These are phyloP conservation scores for Verbascum thapsus DNA, from an alignment of 257 asterid genomes.

Conservation along the genomic window DNA sequence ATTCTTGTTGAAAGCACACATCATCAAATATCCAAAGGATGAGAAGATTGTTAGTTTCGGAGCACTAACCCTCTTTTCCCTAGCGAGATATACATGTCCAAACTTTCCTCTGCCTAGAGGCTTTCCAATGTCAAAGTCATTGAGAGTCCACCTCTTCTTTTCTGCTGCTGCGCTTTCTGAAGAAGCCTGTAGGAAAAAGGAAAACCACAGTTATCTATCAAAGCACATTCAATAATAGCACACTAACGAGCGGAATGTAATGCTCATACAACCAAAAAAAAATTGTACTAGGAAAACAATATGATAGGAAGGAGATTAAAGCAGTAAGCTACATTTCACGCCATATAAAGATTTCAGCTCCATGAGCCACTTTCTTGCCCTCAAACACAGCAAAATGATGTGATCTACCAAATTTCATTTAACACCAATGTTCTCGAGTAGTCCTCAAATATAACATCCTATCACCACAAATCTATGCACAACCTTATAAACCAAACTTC, in stretches of 20 bases:
- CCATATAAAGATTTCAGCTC: background rate
- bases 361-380: background rate
- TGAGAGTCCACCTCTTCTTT: conserved; percentile 75
- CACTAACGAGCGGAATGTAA: background rate
- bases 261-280: background rate
- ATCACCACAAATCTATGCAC: background rate
- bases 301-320: background rate
- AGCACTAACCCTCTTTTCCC: conserved; percentile 73
- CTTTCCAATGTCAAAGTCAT: conserved; percentile 83
- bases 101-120: conserved; percentile 94
- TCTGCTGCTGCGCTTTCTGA: conserved; percentile 54
- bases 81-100: conserved; percentile 87
- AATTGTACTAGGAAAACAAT: background rate
- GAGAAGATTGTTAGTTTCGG: conserved; percentile 8
- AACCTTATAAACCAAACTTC: background rate
- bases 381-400: conserved; percentile 12
- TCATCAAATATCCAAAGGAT: background rate
- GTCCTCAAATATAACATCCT: conserved; percentile 2
- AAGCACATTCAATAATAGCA: background rate
- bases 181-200: conserved; percentile 42
- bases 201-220: background rate
- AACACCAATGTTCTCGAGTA: conserved; percentile 3
- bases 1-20: conserved; percentile 3
- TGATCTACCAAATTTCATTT: conserved; percentile 7
- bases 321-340: background rate